Evolutionary conservation across 176 grass and related monocot genomes (phyloP), one percentile per base, ranked within the genome.

Genomic region (Puya raimondii): DNA sequence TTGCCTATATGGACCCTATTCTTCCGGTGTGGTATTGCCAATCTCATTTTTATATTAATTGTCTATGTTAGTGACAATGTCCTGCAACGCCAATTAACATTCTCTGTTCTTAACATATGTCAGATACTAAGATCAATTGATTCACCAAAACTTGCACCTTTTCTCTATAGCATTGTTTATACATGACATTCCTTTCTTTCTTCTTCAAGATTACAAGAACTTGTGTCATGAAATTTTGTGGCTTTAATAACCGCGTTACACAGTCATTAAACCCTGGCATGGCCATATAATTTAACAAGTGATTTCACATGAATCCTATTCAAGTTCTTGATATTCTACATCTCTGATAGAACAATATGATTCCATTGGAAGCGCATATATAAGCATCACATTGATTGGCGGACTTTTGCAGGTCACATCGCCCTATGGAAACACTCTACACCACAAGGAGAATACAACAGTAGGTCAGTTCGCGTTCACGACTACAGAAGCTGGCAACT

Each of bases 381-480:
- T 61, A 20, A 20, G 56, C 56, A 16, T 61, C 21, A 61, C 42
- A 15, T 74, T 64, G 11, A 1, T 10, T 66, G 66, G 65, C 78
- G 50, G n/a, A 69, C 47, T 70, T 42, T 10, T 86, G 51, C 69
- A 99, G 94, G 87, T 93, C 72, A 99, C 94, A 29, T 90, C 94
- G 64, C 89, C 94, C 67, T 88, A 83, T 65, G 94, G 90, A 47
- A 86, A 93, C 72, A 88, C 77, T 42, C 71, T 99, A 47, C 89
- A 99, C 76, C 82, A 93, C 58, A 81, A 33, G 2, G 89, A 83
- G 73, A 93, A 91, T 70, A 53, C 50, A 53, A 93, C 94, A 11
- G 4, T 70, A 25, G 94, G 94, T 75, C 84, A 86, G 76, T 93
- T 93, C 52, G 85, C 84, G 72, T 99, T 99, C 69, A 93, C 94